Evolutionary conservation across 2,329 filamentous ascomycete species (phyloP).

Genomic region (Colletotrichum sojae): DNA sequence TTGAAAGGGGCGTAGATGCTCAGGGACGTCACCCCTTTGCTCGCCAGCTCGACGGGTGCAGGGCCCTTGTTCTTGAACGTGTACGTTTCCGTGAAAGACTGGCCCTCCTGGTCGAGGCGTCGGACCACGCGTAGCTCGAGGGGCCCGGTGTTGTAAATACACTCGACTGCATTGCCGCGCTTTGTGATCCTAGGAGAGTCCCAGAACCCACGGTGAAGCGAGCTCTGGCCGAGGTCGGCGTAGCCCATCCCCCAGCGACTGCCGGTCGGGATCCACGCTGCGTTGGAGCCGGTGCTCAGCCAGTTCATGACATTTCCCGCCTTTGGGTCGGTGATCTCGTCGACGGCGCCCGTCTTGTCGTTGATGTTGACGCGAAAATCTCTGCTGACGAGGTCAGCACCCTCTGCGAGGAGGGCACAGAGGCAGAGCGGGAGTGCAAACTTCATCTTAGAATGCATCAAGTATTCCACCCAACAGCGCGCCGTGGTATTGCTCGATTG

Average conservation of each 20-base stretch:
- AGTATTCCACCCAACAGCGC: background rate
- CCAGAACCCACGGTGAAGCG: conserved; percentile 28
- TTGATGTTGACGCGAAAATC: conserved; percentile 30
- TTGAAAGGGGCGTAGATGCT: conserved; percentile 33
- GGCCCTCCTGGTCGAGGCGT: background rate
- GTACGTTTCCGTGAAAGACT: conserved; percentile 31
- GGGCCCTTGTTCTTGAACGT: conserved; percentile 31
- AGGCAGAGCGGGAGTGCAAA: background rate
- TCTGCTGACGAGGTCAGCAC: conserved; percentile 5
- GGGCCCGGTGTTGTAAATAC: background rate
- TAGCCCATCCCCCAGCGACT: conserved; percentile 37
- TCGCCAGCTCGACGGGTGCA: conserved; percentile 5
- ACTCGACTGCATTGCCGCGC: background rate
- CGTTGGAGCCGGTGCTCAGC: conserved; percentile 31
- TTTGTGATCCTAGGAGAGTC: conserved; percentile 16
- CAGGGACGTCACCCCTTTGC: conserved; percentile 19
- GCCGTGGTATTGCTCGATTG: too few species aligned
- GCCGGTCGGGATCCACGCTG: conserved; percentile 28
- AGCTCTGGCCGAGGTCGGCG: conserved; percentile 20
- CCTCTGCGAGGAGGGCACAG: background rate
- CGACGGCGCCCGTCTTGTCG: conserved; percentile 21
- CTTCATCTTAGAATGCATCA: background rate
- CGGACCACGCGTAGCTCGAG: conserved; percentile 7
- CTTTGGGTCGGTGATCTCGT: conserved; percentile 10
- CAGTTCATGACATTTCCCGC: conserved; percentile 21